These are phyloP conservation scores for Circinella minor DNA, from an alignment of 371 early-diverging fungal species.

Conservation along the genomic window DNA sequence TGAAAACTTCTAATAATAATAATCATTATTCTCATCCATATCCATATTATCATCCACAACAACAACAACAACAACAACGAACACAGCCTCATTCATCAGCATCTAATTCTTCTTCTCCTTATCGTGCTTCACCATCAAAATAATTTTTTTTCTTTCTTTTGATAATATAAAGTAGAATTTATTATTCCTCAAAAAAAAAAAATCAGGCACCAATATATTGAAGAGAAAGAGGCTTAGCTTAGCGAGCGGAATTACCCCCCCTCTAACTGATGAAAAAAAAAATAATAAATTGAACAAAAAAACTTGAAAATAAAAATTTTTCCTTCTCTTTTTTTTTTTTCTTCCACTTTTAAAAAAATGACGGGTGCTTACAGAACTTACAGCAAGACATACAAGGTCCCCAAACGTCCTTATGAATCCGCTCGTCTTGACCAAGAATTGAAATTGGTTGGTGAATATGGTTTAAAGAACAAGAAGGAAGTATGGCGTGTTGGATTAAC, in stretches of 20 bases:
- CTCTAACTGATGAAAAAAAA: neutral
- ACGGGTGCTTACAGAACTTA: slow-evolving; percentile 31
- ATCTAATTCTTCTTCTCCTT: neutral
- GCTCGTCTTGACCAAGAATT: slow-evolving; percentile 99
- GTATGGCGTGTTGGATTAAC: slow-evolving; percentile 98
- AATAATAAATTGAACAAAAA: slow-evolving; percentile 1
- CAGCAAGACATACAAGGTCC: slow-evolving; percentile 98
- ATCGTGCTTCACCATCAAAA: neutral
- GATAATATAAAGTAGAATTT: neutral
- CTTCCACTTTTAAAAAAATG: slow-evolving; percentile 3
- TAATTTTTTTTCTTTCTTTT: neutral
- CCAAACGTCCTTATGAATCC: slow-evolving; percentile 98
- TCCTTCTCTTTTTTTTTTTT: slow-evolving; percentile 13
- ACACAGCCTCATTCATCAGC: neutral
- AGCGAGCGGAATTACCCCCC: too few species aligned
- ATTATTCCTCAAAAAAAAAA: neutral
- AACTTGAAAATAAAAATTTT: neutral
- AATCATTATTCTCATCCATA: too few species aligned
- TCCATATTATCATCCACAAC: neutral
- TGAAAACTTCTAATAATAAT: neutral
- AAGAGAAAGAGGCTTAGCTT: neutral
- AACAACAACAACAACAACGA: slow-evolving; percentile 3
- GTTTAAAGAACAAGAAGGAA: slow-evolving; percentile 99
- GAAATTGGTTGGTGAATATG: slow-evolving; percentile 98
- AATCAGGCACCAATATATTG: neutral